Evolutionary conservation across 805 yeast species (phyloP), one percentile per base, ranked within the genome.

Genomic region (Sugiyamaella boreocaroliniensis): DNA sequence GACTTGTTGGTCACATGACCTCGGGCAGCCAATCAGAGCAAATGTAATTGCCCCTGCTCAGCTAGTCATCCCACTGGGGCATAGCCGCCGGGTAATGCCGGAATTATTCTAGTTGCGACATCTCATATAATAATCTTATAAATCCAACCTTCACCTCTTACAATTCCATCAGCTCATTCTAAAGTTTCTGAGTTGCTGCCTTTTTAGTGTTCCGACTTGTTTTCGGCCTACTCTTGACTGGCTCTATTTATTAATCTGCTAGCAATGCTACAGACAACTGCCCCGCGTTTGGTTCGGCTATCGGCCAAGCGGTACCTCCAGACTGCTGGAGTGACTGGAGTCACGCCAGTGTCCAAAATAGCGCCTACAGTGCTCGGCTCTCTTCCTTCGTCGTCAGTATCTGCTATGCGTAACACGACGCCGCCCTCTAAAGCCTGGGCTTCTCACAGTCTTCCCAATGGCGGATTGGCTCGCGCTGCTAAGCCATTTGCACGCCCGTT

Each of bases 301-400:
- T 53, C 54, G 22, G 34, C 51, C 29, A 51, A 47, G 47, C 49
- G 57, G 42, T 51, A 42, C 29, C 26, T 54, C 40, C 57, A 52
- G 40, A 54, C 57, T 9, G 43, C 44, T 41, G 52, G 49, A 4
- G 43, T 49, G 40, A 41, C 49, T 4, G n/a, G 8, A 11, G 37
- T 32, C 37, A 32, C 51, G 18, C 56, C 56, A 16, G 51, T 48
- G n/a, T 22, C 51, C 9, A 43, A 44, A 26, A 47, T 43, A 10
- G 26, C 50, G 19, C 55, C 53, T 18, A 20, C 54, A 6, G 53
- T 53, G 29, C 50, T 50, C 19, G 50, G 50, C 10, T 47, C 54
- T 11, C n/a, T 53, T 9, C 51, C 56, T 8, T 53, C 56, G 4
- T 48, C 53, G 11, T 44, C 55, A 10, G 51, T 52, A 29, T 40